Conservation (phyloP, 2,329 filamentous ascomycete species). For the Ascosphaera acerosa region DNA sequence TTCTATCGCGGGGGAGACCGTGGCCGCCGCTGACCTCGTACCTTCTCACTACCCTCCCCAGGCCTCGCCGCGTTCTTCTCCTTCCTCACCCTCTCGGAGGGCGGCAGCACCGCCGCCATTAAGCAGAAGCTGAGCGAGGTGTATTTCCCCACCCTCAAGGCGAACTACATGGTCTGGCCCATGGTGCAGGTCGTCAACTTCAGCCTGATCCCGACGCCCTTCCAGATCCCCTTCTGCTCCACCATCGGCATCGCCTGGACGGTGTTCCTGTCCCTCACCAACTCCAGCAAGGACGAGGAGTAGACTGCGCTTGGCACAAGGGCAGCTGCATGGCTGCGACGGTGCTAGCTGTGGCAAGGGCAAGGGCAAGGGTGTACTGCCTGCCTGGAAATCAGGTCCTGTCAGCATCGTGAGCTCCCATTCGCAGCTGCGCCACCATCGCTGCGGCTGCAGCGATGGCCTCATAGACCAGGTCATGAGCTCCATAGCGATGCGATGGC, state of each 20-base stretch:
- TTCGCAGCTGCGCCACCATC: too few species aligned
- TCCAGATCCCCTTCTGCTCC: conserved; percentile 86
- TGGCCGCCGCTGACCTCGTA: too few species aligned
- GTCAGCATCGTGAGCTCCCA: too few species aligned
- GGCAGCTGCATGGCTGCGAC: too few species aligned
- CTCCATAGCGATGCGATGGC: too few species aligned
- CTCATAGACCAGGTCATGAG: too few species aligned
- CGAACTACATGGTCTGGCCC: conserved; percentile 89
- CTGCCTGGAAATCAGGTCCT: too few species aligned
- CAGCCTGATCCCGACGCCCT: conserved; percentile 77
- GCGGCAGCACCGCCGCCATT: conserved; percentile 59
- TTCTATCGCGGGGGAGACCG: conserved; percentile 1
- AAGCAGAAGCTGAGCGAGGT: conserved; percentile 73
- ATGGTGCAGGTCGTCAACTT: conserved; percentile 94
- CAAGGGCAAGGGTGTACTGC: too few species aligned
- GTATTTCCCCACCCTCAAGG: conserved; percentile 80
- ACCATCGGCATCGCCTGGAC: conserved; percentile 89
- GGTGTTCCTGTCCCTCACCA: conserved; percentile 69
- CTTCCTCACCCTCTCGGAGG: conserved; percentile 88
- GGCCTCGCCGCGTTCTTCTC: conserved; percentile 75
- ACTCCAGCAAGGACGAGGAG: conserved; percentile 50
- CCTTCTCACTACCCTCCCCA: too few species aligned
- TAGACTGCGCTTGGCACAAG: too few species aligned
- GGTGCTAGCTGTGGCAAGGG: too few species aligned
- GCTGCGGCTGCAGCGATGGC: too few species aligned